These are phyloP conservation scores for Corchorus capsularis DNA, from an alignment of 345 rosid genomes.

Conservation along the genomic window DNA sequence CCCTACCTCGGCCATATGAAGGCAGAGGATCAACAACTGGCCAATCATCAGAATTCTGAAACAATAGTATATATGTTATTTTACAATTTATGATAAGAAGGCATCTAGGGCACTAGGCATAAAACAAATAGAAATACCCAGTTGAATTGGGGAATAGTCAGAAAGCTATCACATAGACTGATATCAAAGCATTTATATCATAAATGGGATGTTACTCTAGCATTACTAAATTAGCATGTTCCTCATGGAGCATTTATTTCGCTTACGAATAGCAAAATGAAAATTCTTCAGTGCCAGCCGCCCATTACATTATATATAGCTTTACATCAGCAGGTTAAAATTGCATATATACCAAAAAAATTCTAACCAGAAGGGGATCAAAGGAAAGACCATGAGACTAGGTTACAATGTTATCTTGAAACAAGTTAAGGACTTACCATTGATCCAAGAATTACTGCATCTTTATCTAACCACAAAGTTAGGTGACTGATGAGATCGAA, in stretches of 20 bases:
- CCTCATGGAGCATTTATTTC: conserved; percentile 16
- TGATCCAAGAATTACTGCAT: conserved; percentile 93
- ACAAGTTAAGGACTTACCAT: conserved; percentile 43
- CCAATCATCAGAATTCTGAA: conserved; percentile 81
- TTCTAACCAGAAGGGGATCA: not conserved
- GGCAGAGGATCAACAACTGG: conserved; percentile 94
- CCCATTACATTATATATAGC: not conserved
- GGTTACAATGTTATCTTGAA: not conserved
- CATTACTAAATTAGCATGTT: conserved; percentile 11
- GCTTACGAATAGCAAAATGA: not conserved
- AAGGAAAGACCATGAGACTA: not conserved
- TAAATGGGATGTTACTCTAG: conserved; percentile 8
- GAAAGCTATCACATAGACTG: conserved; percentile 1
- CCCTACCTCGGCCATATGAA: conserved; percentile 96
- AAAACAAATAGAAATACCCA: conserved; percentile 7
- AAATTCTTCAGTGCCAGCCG: not conserved
- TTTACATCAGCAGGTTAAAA: not conserved
- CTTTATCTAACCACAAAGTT: conserved; percentile 85
- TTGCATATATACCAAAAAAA: not conserved
- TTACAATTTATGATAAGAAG: conserved; percentile 18
- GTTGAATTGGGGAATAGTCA: conserved; percentile 15
- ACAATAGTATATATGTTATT: conserved; percentile 24
- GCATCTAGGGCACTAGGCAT: not conserved
- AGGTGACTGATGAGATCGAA: conserved; percentile 95
- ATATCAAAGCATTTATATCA: conserved; percentile 18